Conservation (phyloP, 495 filamentous ascomycete species). For the Aspergillus steynii region DNA sequence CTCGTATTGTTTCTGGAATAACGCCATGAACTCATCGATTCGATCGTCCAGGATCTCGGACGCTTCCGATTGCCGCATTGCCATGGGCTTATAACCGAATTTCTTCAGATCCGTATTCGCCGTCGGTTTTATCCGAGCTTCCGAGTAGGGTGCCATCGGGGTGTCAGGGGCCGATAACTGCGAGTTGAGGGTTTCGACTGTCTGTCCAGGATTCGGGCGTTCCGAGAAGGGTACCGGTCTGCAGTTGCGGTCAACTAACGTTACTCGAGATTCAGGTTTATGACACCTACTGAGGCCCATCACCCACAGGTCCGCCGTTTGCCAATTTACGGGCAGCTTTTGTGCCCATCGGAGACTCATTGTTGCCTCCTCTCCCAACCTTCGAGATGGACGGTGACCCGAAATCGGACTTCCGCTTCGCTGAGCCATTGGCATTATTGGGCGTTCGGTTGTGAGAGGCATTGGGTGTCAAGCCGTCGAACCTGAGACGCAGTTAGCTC, state of each 20-base stretch:
- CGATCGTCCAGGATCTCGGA: slow-evolving; percentile 92
- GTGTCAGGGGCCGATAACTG: slow-evolving; percentile 68
- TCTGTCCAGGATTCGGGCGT: slow-evolving; percentile 74
- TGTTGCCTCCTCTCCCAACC: slow-evolving; percentile 43
- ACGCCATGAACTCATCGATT: slow-evolving; percentile 79
- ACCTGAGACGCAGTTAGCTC: slow-evolving; percentile 40
- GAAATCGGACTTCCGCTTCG: slow-evolving; percentile 64
- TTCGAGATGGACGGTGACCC: slow-evolving; percentile 57
- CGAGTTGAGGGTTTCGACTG: slow-evolving; percentile 77
- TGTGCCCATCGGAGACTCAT: slow-evolving; percentile 31
- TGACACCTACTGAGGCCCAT: slow-evolving; percentile 33
- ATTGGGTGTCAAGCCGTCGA: slow-evolving; percentile 76
- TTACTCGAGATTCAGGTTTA: neutral
- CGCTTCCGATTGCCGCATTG: slow-evolving; percentile 89
- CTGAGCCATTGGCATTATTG: slow-evolving; percentile 51
- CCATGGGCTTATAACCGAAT: slow-evolving; percentile 85
- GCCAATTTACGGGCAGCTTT: slow-evolving; percentile 24
- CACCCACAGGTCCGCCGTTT: slow-evolving; percentile 23
- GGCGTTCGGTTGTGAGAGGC: slow-evolving; percentile 56
- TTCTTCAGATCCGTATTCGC: slow-evolving; percentile 86
- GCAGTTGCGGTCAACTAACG: slow-evolving; percentile 20
- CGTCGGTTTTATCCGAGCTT: slow-evolving; percentile 77
- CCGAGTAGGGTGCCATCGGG: slow-evolving; percentile 68
- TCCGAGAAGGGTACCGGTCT: slow-evolving; percentile 65
- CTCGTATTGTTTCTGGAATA: slow-evolving; percentile 72